Base-by-base conservation (phyloP, 2,329 filamentous ascomycete species). In the Karstenula rhodostoma region DNA sequence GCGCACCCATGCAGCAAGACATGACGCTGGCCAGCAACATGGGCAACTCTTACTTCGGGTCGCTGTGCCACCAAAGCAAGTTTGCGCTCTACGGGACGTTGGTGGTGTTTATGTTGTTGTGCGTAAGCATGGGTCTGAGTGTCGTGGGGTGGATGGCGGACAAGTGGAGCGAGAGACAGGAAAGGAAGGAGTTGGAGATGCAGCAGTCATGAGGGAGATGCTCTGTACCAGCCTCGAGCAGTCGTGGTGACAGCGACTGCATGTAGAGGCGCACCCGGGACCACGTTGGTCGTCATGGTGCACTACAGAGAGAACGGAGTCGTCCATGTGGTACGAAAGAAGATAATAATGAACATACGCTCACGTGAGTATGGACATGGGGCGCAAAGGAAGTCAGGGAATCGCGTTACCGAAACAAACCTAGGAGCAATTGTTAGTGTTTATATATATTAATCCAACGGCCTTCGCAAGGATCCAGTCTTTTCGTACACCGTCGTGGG, bases 31-130 rank as follows among this genome's bases (percentile, higher is more conserved):
- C 63, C 29, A 70, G 42, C 56, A 74, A 54, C 57, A 69, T 68
- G 67, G 76, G 74, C 25, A 79, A 79, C 61, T 63, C 59, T 32
- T 67, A 71, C 19, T 83, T 82, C 61, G 67, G 64, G 15, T 66
- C 67, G 0, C 58, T 83, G 25, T 83, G 81, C 64, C 65, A 70
- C 9, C 74, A 82, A 63, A 81, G 78, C 52, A 76, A 75, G 63
- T 82, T 83, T 69, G 78, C 81, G 15, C 76, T 80, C 46, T 82
- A 79, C 63, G 77, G 78, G 23, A 79, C 78, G 0, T 74, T 82
- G 23, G 72, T 77, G 0, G 68, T 79, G 19, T 79, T 82, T 60
- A 52, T 82, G 46, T 49, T 82, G 47, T 74, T 82, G 27, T 62
- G 67, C 32, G 61, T 62, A 7, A 74, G 71, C 52, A 71, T 77